Base-by-base conservation (phyloP, 1,139 yeast genomes). In the Yamadazyma blattariae region DNA sequence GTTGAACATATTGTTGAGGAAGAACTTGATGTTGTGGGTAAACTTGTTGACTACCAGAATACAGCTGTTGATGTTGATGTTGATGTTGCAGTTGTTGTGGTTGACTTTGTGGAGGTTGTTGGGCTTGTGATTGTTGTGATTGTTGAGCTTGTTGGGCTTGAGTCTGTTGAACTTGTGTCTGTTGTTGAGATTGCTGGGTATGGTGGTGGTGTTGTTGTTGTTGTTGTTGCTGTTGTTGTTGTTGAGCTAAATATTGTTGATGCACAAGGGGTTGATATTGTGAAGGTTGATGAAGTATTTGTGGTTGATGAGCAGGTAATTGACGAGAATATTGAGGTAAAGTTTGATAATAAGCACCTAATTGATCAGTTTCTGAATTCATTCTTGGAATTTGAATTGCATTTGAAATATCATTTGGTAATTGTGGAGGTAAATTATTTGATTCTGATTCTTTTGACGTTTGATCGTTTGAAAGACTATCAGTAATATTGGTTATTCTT, bases 41-140 rank as follows among this genome's bases (percentile, higher is more conserved):
- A 25, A 18, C 23, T 27, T 27, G 30, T 18, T 27, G 6, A 6
- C 25, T 10, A 22, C 8, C 5, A 6, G 7, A 5, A 5, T 17
- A 7, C 19, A 17, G 19, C 7, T 17, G 25, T n/a, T 11, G 14
- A 23, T 23, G 25, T 21, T 4, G 9, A 5, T 21, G 23, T 11
- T 7, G 28, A 19, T 24, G 16, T 12, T 22, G 20, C 13, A 15
- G 19, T 30, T 14, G 19, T 14, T 14, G 10, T 25, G 35, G 44
- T 25, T 28, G 36, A 22, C 27, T 32, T 20, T 24, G 25, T 14
- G 17, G 14, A 8, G 15, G 11, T 17, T 17, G 42, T 24, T 32
- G 44, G 15, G 30, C 27, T 15, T 27, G 43, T 22, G 33, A 41
- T 17, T 43, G 44, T 30, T 41, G 35, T 23, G 28, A 45, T 17